These are phyloP conservation scores for Claviceps africana DNA, from an alignment of 2,329 filamentous ascomycete species.

Conservation along the genomic window DNA sequence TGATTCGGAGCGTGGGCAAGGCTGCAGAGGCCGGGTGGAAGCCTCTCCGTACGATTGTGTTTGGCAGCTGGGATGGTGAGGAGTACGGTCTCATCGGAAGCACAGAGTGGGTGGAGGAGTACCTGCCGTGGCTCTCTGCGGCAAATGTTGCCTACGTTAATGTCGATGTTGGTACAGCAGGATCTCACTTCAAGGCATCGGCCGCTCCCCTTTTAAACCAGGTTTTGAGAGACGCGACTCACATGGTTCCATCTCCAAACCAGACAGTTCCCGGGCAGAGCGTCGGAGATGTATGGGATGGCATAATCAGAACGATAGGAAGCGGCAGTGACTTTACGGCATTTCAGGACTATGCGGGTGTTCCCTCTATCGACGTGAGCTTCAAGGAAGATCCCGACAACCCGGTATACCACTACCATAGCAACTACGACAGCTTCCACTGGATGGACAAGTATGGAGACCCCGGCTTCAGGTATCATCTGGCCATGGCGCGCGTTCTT, in stretches of 20 bases:
- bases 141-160: conserved; percentile 74
- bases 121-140: conserved; percentile 62
- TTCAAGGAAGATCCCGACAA: conserved; percentile 33
- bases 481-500: conserved; percentile 51
- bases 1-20: conserved; percentile 59
- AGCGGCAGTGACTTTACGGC: conserved; percentile 63
- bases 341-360: conserved; percentile 58
- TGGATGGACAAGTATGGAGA: conserved; percentile 83
- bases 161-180: conserved; percentile 60
- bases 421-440: conserved; percentile 79
- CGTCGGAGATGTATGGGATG: conserved; percentile 54
- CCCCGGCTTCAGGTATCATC: conserved; percentile 50
- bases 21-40: conserved; percentile 47
- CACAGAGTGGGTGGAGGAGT: conserved; percentile 89
- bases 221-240: conserved; percentile 53
- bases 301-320: conserved; percentile 50
- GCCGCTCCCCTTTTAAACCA: conserved; percentile 67
- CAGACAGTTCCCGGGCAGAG: conserved; percentile 61
- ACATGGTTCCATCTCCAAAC: conserved; percentile 55
- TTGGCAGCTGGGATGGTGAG: conserved; percentile 70
- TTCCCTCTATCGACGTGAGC: conserved; percentile 50
- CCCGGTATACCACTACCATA: conserved; percentile 69
- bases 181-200: conserved; percentile 46
- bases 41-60: conserved; percentile 75
- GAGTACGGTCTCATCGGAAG: conserved; percentile 79